phyloP scores from a whole-genome alignment of 1,284 basidiomycete genomes.

The Coniophora puteana region DNA sequence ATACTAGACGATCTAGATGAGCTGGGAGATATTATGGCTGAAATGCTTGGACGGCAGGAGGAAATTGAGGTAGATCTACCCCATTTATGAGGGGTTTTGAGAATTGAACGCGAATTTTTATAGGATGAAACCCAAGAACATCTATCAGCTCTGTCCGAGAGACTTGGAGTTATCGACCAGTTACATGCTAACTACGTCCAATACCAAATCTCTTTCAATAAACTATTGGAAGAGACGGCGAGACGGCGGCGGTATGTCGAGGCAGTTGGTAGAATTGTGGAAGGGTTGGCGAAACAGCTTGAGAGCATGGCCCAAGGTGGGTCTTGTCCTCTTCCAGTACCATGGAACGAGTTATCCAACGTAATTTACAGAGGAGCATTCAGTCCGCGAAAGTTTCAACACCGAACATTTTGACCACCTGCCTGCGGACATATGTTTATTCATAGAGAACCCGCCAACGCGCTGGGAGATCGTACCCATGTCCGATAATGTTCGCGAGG shows the following conservation, averaged over 20 bases:
- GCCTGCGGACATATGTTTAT: constrained; percentile 73
- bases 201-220: constrained; percentile 69
- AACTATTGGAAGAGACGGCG: constrained; percentile 67
- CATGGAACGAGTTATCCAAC: constrained; percentile 2
- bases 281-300: constrained; percentile 60
- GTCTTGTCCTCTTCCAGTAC: constrained; percentile 9
- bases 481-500: constrained; percentile 49
- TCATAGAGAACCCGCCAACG: constrained; percentile 67
- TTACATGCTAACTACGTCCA: constrained; percentile 60
- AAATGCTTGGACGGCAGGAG: constrained; percentile 68
- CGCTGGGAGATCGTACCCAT: constrained; percentile 60
- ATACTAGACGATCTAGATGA: constrained; percentile 67
- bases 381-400: constrained; percentile 64
- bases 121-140: constrained; percentile 52
- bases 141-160: constrained; percentile 52
- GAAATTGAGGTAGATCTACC: constrained; percentile 49
- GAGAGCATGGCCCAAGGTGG: constrained; percentile 61
- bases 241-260: constrained; percentile 65
- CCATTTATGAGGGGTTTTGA: background rate
- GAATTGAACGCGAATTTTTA: background rate
- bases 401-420: constrained; percentile 64
- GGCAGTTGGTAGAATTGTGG: constrained; percentile 57
- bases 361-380: constrained; percentile 56
- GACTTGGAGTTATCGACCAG: constrained; percentile 56
- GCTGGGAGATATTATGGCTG: constrained; percentile 71